A percentile compares a stretch with the other conserved stretches of the same genome.
Evolutionary conservation across 345 rosid species (phyloP).

Genomic region (Firmiana major): DNA sequence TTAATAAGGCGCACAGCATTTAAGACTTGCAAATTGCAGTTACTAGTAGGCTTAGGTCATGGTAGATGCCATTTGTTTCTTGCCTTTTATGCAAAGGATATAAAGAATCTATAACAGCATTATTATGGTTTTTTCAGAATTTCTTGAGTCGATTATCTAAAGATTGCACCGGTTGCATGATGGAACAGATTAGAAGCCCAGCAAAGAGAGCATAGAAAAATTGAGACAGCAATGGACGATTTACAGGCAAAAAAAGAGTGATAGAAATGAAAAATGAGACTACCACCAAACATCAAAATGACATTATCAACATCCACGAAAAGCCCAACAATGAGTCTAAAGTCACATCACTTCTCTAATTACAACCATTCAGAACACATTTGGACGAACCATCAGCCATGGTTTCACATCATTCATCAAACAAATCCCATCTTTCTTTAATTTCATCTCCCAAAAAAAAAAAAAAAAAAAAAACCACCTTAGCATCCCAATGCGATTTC

Average conservation of each 20-base stretch:
- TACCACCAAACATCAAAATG: neutral
- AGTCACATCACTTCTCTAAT: neutral
- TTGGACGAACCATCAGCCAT: neutral
- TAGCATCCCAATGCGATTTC: neutral
- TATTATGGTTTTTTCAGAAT: neutral
- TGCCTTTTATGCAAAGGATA: too few species aligned
- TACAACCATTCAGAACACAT: neutral
- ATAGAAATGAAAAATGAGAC: neutral
- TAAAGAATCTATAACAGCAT: neutral
- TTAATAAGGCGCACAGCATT: neutral
- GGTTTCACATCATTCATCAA: slow-evolving; percentile 1
- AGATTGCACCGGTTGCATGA: neutral
- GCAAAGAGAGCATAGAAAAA: neutral
- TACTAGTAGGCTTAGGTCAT: neutral
- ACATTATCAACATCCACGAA: neutral
- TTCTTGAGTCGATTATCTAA: neutral
- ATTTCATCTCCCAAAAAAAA: neutral
- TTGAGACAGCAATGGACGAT: neutral
- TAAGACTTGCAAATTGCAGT: neutral
- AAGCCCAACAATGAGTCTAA: neutral
- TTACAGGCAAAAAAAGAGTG: too few species aligned
- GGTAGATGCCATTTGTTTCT: neutral
- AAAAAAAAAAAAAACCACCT: neutral
- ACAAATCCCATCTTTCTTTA: neutral
- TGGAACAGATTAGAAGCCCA: neutral